Evolutionary conservation across 2,329 filamentous ascomycete species (phyloP), one percentile per base, ranked within the genome.

Genomic region (Cercospora beticola): DNA sequence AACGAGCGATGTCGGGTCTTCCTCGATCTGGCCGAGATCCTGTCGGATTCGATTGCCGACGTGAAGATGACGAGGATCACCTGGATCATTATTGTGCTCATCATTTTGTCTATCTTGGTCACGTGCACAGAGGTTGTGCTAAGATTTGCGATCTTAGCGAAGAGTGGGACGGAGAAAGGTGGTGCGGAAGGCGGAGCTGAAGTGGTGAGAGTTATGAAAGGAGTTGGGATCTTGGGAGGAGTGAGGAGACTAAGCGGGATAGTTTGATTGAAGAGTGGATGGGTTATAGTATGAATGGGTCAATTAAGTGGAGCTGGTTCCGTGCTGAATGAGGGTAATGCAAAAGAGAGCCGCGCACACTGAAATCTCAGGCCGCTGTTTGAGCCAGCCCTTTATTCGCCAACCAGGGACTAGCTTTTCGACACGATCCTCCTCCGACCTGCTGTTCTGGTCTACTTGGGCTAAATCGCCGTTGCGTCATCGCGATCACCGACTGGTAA

Each of bases 1-100:
- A 99, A 99, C 81, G 95, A 98, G 82, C 90, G 95, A 64, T 99
- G 95, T 79, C 90, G 92, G 52, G 95, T 99, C 62, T 99, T 99
- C 82, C 87, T 99, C 18, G 95, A 99, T 79, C 88, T 99, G 9
- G 94, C 95, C 57, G 94, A 97, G 81, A 97, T 99, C 26, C 84
- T 99, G 1, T 93, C 92, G 14, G 94, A 99, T 81, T 92, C 89
- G 1, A 94, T 97, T 65, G 92, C 92, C 23, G 93, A 98, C 78
- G 90, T 92, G 73, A 97, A 97, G 80, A 98, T 97, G 91, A 97
- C 93, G 74, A 86, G 86, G 73, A 97, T 97, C 78, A 99, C 95
- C 0, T 98, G 94, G 94, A 98, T 99, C 79, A 91, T 98, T 80
- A 99, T 99, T 76, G 86, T 97, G 57, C 87, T 99, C 57, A 99